Conservation (phyloP, 2,329 filamentous ascomycete species). For the Chaetomium strumarium region DNA sequence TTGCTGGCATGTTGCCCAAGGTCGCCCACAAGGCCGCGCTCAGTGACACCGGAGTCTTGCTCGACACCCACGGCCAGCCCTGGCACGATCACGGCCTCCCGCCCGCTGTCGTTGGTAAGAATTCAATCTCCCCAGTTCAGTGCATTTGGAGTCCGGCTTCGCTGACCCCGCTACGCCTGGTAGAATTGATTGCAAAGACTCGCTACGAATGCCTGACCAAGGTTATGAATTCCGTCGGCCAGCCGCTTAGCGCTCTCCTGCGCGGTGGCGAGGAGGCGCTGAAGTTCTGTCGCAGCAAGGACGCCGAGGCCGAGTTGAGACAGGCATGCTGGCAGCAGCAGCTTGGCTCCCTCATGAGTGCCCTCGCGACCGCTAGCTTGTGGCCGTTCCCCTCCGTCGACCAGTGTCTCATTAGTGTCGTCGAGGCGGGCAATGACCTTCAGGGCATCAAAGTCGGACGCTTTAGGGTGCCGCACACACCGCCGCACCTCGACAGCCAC, state of each 20-base stretch:
- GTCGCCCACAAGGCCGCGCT: slow-evolving; percentile 21
- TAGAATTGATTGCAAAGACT: slow-evolving; percentile 17
- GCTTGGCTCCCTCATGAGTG: slow-evolving; percentile 23
- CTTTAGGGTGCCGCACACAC: slow-evolving; percentile 37
- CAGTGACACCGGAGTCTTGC: slow-evolving; percentile 11
- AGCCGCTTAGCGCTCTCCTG: slow-evolving; percentile 16
- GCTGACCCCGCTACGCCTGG: background rate
- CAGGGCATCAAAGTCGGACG: slow-evolving; percentile 66
- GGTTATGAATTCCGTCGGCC: slow-evolving; percentile 14
- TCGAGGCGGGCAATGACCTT: slow-evolving; percentile 49
- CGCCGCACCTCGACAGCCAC: slow-evolving; percentile 19
- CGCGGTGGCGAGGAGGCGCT: slow-evolving; percentile 1
- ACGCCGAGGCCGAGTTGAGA: slow-evolving; percentile 11
- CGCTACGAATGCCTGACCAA: slow-evolving; percentile 14
- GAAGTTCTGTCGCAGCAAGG: slow-evolving; percentile 19
- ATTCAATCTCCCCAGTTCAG: background rate
- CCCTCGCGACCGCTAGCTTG: slow-evolving; percentile 15
- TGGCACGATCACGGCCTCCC: slow-evolving; percentile 20
- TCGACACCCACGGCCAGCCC: slow-evolving; percentile 17
- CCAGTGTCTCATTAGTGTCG: slow-evolving; percentile 17
- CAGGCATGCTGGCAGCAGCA: slow-evolving; percentile 22
- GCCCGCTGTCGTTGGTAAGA: slow-evolving; percentile 9
- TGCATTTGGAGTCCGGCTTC: background rate
- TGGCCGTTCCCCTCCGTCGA: slow-evolving; percentile 16
- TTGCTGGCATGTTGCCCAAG: slow-evolving; percentile 15